Conservation (phyloP, 306 rosid species). For the Alnus glutinosa region DNA sequence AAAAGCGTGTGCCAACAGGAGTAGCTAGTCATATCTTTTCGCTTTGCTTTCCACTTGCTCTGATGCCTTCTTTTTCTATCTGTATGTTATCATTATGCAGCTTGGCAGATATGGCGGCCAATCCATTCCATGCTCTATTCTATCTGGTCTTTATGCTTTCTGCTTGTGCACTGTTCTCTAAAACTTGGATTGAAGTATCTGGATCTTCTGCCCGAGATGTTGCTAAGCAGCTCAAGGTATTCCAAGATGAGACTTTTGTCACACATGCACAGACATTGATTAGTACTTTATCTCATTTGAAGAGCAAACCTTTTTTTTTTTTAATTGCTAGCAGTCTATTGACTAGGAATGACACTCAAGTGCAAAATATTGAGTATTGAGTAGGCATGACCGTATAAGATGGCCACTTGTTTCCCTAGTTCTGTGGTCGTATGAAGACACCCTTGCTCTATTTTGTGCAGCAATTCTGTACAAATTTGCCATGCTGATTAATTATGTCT, state of each 20-base stretch:
- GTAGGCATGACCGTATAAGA: not conserved
- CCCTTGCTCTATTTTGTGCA: not conserved
- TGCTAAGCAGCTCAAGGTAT: conserved; percentile 38
- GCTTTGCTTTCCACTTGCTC: not conserved
- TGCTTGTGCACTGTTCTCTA: conserved; percentile 40
- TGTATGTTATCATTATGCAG: not conserved
- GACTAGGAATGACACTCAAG: not conserved
- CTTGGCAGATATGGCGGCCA: conserved; percentile 41
- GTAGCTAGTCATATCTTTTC: not conserved
- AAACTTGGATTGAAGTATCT: conserved; percentile 41
- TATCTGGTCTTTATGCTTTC: conserved; percentile 37
- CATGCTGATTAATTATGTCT: not conserved
- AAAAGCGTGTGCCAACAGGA: not conserved
- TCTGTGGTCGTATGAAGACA: not conserved
- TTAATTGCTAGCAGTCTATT: not conserved
- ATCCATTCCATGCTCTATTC: conserved; percentile 38
- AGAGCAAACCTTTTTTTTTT: not conserved
- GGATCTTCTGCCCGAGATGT: conserved; percentile 39
- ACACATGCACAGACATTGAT: not conserved
- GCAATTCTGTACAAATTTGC: not conserved
- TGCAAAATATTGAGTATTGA: not conserved
- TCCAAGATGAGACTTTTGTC: not conserved
- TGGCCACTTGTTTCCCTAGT: not conserved
- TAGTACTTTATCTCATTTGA: not conserved
- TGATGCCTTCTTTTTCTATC: not conserved